Percentiles rank a stretch among this genome's conserved stretches.
phyloP scores from a whole-genome alignment of 2,329 filamentous ascomycete genomes.

The Calonectria leucothoes region DNA sequence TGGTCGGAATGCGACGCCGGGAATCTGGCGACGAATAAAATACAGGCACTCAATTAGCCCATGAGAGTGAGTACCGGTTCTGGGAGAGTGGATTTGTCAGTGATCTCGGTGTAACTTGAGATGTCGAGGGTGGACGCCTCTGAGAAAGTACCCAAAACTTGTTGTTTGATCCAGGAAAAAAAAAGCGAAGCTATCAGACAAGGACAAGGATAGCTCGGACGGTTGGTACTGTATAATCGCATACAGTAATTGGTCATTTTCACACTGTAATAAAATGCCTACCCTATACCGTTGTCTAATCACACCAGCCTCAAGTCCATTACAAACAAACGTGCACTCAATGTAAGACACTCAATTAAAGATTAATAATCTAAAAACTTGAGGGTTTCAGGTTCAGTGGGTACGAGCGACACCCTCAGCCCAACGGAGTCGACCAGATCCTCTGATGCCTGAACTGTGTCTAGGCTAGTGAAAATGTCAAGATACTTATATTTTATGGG shows the following conservation, averaged over 20 bases:
- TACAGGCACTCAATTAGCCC: conserved; percentile 11
- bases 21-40: neutral
- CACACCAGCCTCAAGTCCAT: neutral
- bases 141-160: neutral
- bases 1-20: neutral
- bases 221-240: neutral
- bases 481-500: no score
- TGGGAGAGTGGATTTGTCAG: neutral
- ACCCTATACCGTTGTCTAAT: neutral
- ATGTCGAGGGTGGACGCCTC: neutral
- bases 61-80: neutral
- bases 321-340: no score
- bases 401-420: no score
- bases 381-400: no score
- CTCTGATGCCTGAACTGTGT: no score
- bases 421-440: no score
- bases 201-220: conserved; percentile 1
- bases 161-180: neutral
- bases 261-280: neutral
- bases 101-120: neutral
- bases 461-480: no score
- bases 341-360: no score
- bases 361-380: no score
- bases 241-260: neutral
- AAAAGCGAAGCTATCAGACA: conserved; percentile 4